Evolutionary conservation across 495 filamentous ascomycete genomes (phyloP), one percentile per base, ranked within the genome.

Genomic region (Hypoxylon intermedium): DNA sequence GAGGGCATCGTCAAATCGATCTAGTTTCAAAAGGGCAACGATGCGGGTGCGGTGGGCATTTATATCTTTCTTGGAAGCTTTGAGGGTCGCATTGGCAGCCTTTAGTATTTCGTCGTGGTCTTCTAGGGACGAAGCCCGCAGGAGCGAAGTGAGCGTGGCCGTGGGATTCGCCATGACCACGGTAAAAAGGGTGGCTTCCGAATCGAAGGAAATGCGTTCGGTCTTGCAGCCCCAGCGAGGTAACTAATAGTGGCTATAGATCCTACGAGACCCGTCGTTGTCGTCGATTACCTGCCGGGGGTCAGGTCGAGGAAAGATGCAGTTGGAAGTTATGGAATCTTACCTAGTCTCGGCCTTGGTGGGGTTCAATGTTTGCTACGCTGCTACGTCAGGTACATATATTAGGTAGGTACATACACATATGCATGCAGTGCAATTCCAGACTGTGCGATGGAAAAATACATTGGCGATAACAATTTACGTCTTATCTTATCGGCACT

Each of bases 1-100:
- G 43, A 96, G 78, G 18, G 92, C 89, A 75, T 98, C 94, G 15
- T 94, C 88, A 72, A 88, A 97, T 54, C 93, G 91, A 71, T 99
- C 95, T 45, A 98, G 86, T 70, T 95, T 96, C 46, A 98, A 75
- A 30, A 99, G 82, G 9, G 94, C 92, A 31, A 98, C 89, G 7
- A 87, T 81, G 60, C 90, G 91, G 30, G 87, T 87, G 71, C 89
- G 88, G 38, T 90, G 89, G 5, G 89, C 87, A 19, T 87, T 80
- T 21, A 80, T 42, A 58, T 93, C 86, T 37, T 70, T 75, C 73
- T 94, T 89, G 68, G 87, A 86, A 41, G 90, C 88, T 61, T 88
- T 87, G 67, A 96, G 86, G 18, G 79, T 73, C 40, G 82, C 65
- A 43, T 74, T 75, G 52, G 75, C 78, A 37, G 82, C 73, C 47